Percentiles rank a stretch among this genome's conserved stretches.
Conservation (phyloP, 2,329 filamentous ascomycete genomes). For the Colletotrichum endophyticum region DNA sequence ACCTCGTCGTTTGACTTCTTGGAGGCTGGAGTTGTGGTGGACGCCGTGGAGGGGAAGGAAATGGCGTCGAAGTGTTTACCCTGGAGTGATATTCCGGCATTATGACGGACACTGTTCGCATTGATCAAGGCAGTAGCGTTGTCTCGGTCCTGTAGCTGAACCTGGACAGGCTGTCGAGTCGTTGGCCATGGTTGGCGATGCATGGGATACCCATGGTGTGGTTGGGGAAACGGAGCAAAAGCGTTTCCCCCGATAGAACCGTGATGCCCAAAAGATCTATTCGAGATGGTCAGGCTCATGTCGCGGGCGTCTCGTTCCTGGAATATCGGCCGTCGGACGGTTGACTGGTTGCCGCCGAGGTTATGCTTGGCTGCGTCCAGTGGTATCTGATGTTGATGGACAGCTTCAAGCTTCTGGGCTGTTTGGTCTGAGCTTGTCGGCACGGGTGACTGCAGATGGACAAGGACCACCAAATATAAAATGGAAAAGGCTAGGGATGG, state of each 20-base stretch:
- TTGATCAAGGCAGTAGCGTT: background rate
- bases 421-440: background rate
- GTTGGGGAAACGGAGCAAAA: slow-evolving; percentile 7
- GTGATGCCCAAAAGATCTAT: slow-evolving; percentile 12
- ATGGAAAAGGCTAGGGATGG: background rate
- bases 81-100: background rate
- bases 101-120: background rate
- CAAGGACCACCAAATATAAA: background rate
- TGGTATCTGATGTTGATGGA: background rate
- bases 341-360: background rate
- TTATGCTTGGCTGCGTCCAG: background rate
- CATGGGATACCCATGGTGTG: slow-evolving; percentile 18
- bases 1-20: background rate
- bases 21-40: background rate
- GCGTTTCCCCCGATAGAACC: slow-evolving; percentile 10
- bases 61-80: background rate
- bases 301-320: background rate
- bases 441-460: background rate
- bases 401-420: background rate
- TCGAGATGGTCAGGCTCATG: slow-evolving; percentile 19
- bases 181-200: slow-evolving; percentile 15
- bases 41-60: background rate
- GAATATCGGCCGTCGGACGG: background rate
- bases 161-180: slow-evolving; percentile 3
- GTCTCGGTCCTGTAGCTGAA: background rate